phyloP scores from a whole-genome alignment of 164 flowering plant genomes.

The Kalanchoe fedtschenkoi region DNA sequence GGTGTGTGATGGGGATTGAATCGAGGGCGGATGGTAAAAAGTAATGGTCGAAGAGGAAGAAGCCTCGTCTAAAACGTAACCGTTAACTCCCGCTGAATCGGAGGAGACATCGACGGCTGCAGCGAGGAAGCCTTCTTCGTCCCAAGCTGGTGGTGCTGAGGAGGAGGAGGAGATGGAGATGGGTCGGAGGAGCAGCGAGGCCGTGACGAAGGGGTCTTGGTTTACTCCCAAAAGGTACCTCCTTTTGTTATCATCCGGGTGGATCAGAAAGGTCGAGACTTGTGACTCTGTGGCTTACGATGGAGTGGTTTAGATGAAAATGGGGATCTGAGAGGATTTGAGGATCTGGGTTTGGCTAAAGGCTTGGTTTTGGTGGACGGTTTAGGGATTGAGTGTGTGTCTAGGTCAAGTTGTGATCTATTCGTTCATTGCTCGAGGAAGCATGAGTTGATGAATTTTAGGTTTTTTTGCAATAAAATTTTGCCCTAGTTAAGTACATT shows the following conservation, averaged over 20 bases:
- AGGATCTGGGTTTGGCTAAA: not conserved
- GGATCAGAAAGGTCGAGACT: not conserved
- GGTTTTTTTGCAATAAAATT: not conserved
- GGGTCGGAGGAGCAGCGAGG: slow-evolving; percentile 13
- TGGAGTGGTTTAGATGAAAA: no score
- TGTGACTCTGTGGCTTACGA: no score
- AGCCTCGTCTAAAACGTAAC: not conserved
- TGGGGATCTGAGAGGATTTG: not conserved
- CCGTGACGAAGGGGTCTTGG: slow-evolving; percentile 30
- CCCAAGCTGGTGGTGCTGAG: not conserved
- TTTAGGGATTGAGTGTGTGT: not conserved
- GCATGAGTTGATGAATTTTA: not conserved
- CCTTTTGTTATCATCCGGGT: not conserved
- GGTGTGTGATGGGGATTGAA: not conserved
- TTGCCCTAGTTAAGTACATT: no score
- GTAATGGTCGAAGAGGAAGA: slow-evolving; percentile 5
- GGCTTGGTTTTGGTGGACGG: not conserved
- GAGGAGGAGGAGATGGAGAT: slow-evolving; percentile 11
- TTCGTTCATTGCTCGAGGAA: not conserved
- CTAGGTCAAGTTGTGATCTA: not conserved
- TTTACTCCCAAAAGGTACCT: slow-evolving; percentile 39
- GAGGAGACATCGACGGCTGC: not conserved
- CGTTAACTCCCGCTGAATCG: not conserved
- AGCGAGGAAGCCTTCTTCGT: not conserved
- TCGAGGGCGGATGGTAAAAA: not conserved